Evolutionary conservation across 1,284 basidiomycete genomes (phyloP), one percentile per base, ranked within the genome.

Genomic region (Sanghuangporus baumii): DNA sequence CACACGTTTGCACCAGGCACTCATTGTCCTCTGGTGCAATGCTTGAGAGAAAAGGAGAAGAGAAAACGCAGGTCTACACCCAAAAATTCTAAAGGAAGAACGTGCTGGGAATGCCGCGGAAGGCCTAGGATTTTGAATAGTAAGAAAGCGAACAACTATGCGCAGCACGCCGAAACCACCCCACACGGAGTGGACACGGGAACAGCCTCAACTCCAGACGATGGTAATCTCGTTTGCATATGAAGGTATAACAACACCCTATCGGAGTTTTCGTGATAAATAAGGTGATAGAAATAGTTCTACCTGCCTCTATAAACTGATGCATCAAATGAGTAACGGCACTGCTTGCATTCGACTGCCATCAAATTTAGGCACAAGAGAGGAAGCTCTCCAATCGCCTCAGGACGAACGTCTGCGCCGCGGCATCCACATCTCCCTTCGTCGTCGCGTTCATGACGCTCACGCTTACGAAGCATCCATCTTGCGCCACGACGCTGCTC

Each of bases 381-480:
- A 66, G 46, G 34, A 79, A 70, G 0, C 68, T 66, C 3, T 62
- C 57, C 20, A 82, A 62, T 57, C 74, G 74, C 26, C 71, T 66
- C 64, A 78, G 67, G 11, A 82, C 79, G 36, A 71, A 69, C 54
- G 60, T 71, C 67, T 82, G 81, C 23, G 71, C 72, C 2, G 66
- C 67, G 8, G 77, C 75, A 64, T 71, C 70, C 34, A 78, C 79
- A 69, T 83, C 81, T 43, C 65, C 67, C 71, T 81, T 80, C 20
- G 71, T 78, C 14, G 66, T 73, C 37, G 77, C 79, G 64, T 79
- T 74, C 64, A 81, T 75, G 9, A 82, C 79, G 60, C 79, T 80
- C 41, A 84, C 78, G 56, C 76, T 79, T 7, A 72, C 76, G 66
- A 76, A 76, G 66, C 81, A 82, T 2, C 78, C 57, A n/a, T 69